A percentile compares a stretch with the other conserved stretches of the same genome.
Evolutionary conservation across 2,329 filamentous ascomycete genomes (phyloP).

Genomic region (Stagonosporopsis chrysanthemi): DNA sequence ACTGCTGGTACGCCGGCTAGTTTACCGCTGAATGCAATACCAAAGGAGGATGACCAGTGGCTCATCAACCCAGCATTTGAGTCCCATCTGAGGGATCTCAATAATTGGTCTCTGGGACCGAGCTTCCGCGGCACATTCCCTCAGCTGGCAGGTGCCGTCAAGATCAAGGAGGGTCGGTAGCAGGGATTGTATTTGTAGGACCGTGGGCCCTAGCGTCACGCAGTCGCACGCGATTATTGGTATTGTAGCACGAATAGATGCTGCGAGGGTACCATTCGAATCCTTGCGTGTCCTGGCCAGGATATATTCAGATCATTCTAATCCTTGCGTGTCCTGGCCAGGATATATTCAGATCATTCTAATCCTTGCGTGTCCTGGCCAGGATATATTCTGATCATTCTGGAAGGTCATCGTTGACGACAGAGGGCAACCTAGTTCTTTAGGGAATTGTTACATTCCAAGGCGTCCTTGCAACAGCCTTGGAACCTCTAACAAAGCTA

Average conservation of each 20-base stretch:
- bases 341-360: too few species aligned
- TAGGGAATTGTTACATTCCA: too few species aligned
- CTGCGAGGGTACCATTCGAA: not conserved
- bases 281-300: not conserved
- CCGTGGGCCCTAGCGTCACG: not conserved
- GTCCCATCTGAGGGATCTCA: slow-evolving; percentile 73
- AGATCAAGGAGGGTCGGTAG: slow-evolving; percentile 42
- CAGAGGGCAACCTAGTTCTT: too few species aligned
- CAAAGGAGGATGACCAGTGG: slow-evolving; percentile 64
- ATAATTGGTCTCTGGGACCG: slow-evolving; percentile 83
- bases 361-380: not conserved
- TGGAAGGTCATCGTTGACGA: too few species aligned
- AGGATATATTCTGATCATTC: too few species aligned
- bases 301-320: too few species aligned
- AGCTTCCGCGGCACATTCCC: slow-evolving; percentile 73
- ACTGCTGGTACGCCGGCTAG: slow-evolving; percentile 31
- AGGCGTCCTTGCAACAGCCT: too few species aligned
- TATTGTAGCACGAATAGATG: not conserved
- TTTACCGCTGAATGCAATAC: slow-evolving; percentile 14
- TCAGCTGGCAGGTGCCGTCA: slow-evolving; percentile 50
- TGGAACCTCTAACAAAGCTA: too few species aligned
- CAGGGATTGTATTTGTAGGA: not conserved
- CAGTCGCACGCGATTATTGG: not conserved
- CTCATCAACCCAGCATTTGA: slow-evolving; percentile 89
- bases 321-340: not conserved